Conservation (phyloP, 1,284 basidiomycete genomes). For the Ustilago xerochloae region DNA sequence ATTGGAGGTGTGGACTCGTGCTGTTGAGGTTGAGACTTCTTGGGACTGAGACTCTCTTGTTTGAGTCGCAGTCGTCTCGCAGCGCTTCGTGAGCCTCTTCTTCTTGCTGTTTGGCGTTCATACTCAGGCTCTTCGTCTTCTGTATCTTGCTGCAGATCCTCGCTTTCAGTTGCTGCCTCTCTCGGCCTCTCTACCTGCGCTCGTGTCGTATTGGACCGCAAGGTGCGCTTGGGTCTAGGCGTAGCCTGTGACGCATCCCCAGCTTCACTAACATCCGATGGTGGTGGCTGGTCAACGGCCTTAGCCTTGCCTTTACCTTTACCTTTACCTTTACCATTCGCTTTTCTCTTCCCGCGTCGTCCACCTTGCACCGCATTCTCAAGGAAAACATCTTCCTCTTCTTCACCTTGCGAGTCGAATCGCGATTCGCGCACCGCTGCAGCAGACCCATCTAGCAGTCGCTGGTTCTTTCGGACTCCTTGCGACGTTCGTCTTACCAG, state of each 20-base stretch:
- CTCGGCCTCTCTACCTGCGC: no score
- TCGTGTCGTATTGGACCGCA: conserved; percentile 14
- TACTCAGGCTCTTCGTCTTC: background rate
- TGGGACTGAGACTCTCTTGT: conserved; percentile 23
- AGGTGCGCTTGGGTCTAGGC: conserved; percentile 21
- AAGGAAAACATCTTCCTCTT: conserved; percentile 46
- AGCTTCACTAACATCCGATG: background rate
- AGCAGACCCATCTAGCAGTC: conserved; percentile 31
- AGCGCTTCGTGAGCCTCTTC: conserved; percentile 10
- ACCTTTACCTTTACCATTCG: conserved; percentile 4
- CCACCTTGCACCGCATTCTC: conserved; percentile 19
- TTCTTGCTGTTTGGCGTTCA: conserved; percentile 22
- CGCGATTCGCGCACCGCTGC: conserved; percentile 38
- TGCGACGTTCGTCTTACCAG: conserved; percentile 19
- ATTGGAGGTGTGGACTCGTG: background rate
- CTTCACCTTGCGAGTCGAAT: conserved; percentile 50
- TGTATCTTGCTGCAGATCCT: background rate
- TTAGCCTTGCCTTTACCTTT: conserved; percentile 10
- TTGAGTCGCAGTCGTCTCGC: conserved; percentile 22
- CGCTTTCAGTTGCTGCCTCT: background rate
- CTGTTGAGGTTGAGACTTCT: conserved; percentile 14
- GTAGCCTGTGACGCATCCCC: background rate
- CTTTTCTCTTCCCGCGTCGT: conserved; percentile 8
- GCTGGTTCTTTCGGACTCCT: conserved; percentile 1
- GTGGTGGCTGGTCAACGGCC: background rate